Conservation (phyloP, 2,329 filamentous ascomycete genomes). For the Fusarium dlaminii region DNA sequence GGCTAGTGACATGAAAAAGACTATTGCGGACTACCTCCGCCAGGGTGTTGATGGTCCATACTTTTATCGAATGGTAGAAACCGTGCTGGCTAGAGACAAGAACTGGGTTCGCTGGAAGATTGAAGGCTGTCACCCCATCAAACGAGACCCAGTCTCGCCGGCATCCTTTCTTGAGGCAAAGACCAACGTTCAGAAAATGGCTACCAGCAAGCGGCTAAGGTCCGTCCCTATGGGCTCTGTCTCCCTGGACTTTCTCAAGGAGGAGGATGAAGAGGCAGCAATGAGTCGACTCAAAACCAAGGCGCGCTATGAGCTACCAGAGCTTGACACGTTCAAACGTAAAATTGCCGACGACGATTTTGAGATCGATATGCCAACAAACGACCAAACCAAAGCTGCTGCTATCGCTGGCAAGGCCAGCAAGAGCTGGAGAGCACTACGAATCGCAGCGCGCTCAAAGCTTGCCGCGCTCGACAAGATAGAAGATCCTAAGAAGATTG, state of each 20-base stretch:
- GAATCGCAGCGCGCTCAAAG: slow-evolving; percentile 78
- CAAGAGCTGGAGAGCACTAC: slow-evolving; percentile 89
- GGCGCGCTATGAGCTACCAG: slow-evolving; percentile 73
- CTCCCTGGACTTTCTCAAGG: slow-evolving; percentile 80
- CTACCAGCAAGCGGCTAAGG: slow-evolving; percentile 76
- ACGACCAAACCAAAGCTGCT: slow-evolving; percentile 63
- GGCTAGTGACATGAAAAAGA: slow-evolving; percentile 79
- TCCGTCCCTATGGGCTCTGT: slow-evolving; percentile 76
- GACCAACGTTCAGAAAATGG: slow-evolving; percentile 69
- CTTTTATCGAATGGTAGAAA: slow-evolving; percentile 97
- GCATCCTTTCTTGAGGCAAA: slow-evolving; percentile 76
- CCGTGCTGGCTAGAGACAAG: slow-evolving; percentile 93
- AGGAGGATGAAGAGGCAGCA: slow-evolving; percentile 66
- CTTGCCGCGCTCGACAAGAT: slow-evolving; percentile 87
- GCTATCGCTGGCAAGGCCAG: slow-evolving; percentile 80
- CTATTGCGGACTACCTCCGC: slow-evolving; percentile 85
- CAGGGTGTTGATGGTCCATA: slow-evolving; percentile 85
- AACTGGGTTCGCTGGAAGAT: slow-evolving; percentile 99
- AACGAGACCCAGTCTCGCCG: slow-evolving; percentile 75
- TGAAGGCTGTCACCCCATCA: slow-evolving; percentile 89
- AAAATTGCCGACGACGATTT: slow-evolving; percentile 83
- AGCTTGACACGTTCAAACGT: slow-evolving; percentile 74
- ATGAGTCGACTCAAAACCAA: slow-evolving; percentile 76
- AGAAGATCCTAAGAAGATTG: slow-evolving; percentile 80
- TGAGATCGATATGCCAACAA: slow-evolving; percentile 83